Evolutionary conservation across 108 stramenopile genomes (phyloP).

Genomic region (Fistulifera pelliculosa): DNA sequence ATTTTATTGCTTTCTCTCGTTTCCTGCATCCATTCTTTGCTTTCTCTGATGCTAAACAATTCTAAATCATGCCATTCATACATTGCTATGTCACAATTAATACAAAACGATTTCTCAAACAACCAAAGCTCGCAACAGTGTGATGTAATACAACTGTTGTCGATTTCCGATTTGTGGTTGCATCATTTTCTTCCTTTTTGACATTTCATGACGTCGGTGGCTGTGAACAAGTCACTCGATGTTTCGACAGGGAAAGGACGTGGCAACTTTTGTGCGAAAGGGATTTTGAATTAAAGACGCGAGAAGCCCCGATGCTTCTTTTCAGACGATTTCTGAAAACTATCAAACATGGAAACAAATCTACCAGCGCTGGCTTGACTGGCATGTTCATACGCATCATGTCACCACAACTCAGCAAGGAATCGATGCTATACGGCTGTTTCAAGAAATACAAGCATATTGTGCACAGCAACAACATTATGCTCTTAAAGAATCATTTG

Average conservation of each 20-base stretch:
- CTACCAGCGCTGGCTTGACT: conserved; percentile 2
- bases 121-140: no score
- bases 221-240: conserved; percentile 6
- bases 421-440: conserved; percentile 5
- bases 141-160: no score
- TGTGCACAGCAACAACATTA: no score
- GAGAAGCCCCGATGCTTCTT: no score
- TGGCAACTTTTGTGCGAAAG: conserved; percentile 12
- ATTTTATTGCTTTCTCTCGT: no score
- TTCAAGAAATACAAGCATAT: not conserved
- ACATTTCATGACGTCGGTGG: conserved; percentile 4
- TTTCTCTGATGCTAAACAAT: no score
- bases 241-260: conserved; percentile 1
- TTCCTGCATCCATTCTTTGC: no score
- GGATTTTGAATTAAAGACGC: conserved; percentile 1
- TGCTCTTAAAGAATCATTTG: conserved; percentile 2
- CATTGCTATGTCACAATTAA: no score
- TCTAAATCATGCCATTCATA: no score
- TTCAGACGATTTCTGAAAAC: not conserved
- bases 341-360: conserved; percentile 3
- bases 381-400: conserved; percentile 1
- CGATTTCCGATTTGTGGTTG: no score
- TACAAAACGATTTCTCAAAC: no score
- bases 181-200: conserved; percentile 13
- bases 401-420: conserved; percentile 3